A percentile compares a stretch with the other conserved stretches of the same genome.
Evolutionary conservation across 257 asterid genomes (phyloP).

Genomic region (Pogostemon cablin): DNA sequence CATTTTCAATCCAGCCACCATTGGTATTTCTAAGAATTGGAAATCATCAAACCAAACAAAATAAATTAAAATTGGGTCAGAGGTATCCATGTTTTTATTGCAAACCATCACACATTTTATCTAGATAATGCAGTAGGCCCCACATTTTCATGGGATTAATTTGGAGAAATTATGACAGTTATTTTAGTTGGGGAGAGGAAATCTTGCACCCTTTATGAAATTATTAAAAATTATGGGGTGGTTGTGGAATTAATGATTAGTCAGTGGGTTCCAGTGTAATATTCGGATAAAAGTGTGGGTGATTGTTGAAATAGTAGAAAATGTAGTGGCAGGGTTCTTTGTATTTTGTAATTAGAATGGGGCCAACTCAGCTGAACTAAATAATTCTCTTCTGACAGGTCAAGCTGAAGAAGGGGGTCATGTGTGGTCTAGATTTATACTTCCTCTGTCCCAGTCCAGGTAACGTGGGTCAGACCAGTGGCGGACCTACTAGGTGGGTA

Average conservation of each 20-base stretch:
- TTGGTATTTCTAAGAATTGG: slow-evolving; percentile 36
- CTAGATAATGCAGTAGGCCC: slow-evolving; percentile 33
- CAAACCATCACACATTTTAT: slow-evolving; percentile 36
- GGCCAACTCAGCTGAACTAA: slow-evolving; percentile 34
- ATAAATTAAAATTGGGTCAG: slow-evolving; percentile 39
- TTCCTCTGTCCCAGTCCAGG: too few species aligned
- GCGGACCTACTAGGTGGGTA: too few species aligned
- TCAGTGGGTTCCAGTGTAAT: neutral
- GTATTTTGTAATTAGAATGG: slow-evolving; percentile 11
- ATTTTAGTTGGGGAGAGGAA: neutral
- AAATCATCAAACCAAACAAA: slow-evolving; percentile 50
- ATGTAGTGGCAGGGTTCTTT: neutral
- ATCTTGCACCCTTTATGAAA: neutral
- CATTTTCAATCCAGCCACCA: slow-evolving; percentile 63
- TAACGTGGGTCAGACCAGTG: too few species aligned
- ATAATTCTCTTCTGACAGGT: slow-evolving; percentile 39
- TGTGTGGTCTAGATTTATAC: slow-evolving; percentile 23
- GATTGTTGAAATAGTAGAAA: neutral
- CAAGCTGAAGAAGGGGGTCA: slow-evolving; percentile 34
- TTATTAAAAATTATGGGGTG: slow-evolving; percentile 5
- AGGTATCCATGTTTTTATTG: slow-evolving; percentile 35
- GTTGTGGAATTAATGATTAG: slow-evolving; percentile 4
- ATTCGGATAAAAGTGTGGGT: neutral
- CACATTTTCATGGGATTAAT: slow-evolving; percentile 26
- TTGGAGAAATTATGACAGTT: too few species aligned